phyloP scores from a whole-genome alignment of 768 basidiomycete species.

The Boletus speciosus region DNA sequence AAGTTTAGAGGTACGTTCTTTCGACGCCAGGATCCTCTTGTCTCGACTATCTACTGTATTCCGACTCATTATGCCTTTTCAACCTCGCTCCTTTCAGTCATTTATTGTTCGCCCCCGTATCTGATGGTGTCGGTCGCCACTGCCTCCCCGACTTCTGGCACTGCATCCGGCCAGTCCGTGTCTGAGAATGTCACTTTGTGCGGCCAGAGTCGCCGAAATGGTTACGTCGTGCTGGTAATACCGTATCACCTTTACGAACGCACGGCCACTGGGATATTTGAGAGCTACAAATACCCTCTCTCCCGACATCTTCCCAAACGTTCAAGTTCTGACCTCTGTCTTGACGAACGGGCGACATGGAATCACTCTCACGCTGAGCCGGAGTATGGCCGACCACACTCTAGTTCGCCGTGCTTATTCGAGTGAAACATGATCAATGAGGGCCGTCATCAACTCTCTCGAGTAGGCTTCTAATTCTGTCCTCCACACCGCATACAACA shows the following conservation, averaged over 20 bases:
- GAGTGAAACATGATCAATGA: too few species aligned
- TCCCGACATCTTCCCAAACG: neutral
- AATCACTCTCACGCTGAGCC: too few species aligned
- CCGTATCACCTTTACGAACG: neutral
- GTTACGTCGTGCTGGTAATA: too few species aligned
- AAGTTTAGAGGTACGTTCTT: neutral
- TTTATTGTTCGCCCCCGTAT: neutral
- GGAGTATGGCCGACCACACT: too few species aligned
- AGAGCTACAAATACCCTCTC: too few species aligned
- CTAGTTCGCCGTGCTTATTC: too few species aligned
- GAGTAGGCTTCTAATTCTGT: neutral
- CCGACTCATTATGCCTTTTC: neutral
- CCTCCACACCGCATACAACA: neutral
- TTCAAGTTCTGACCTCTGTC: conserved; percentile 1
- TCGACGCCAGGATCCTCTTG: neutral
- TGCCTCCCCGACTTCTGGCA: neutral
- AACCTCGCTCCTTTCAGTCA: neutral
- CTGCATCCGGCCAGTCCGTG: neutral
- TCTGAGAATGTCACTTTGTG: neutral
- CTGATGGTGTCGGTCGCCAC: conserved; percentile 5
- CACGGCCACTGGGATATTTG: neutral
- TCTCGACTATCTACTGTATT: neutral
- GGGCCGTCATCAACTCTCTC: neutral
- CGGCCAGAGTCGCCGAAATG: neutral
- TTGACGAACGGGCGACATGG: neutral